Percentiles rank a stretch among this genome's conserved stretches.
Evolutionary conservation across 257 asterid genomes (phyloP).

Genomic region (Nemophila menziesii): DNA sequence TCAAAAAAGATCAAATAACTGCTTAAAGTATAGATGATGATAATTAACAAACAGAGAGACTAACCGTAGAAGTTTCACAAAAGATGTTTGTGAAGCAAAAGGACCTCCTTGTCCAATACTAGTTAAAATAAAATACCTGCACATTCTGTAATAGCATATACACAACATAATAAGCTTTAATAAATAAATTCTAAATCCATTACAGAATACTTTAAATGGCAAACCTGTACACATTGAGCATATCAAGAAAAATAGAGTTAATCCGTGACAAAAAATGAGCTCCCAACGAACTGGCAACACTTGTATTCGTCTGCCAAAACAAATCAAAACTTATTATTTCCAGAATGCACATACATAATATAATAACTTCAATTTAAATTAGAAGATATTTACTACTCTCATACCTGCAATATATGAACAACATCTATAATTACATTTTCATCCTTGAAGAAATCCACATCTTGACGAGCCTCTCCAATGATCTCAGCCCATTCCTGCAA

Average conservation of each 20-base stretch:
- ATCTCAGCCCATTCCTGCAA: conserved; percentile 95
- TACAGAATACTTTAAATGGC: conserved; percentile 10
- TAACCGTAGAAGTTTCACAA: conserved; percentile 92
- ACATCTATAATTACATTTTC: conserved; percentile 79
- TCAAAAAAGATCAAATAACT: background rate
- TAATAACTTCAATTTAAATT: background rate
- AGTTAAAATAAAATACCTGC: conserved; percentile 90
- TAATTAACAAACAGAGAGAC: background rate
- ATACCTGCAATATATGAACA: conserved; percentile 91
- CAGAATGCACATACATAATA: background rate
- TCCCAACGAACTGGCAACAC: conserved; percentile 87
- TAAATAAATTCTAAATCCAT: background rate
- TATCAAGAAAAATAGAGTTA: conserved; percentile 66
- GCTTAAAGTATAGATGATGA: conserved; percentile 3
- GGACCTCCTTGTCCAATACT: conserved; percentile 96
- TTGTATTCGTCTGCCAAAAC: conserved; percentile 75
- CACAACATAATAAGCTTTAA: background rate
- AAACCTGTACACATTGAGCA: conserved; percentile 99
- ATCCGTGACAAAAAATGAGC: conserved; percentile 82
- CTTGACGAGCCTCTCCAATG: conserved; percentile 82
- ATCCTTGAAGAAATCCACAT: conserved; percentile 84
- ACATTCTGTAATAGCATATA: conserved; percentile 59
- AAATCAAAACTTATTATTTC: background rate
- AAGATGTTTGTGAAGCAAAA: conserved; percentile 69
- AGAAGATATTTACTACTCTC: too few species aligned